Percentiles rank a stretch among this genome's conserved stretches.
Conservation (phyloP, 768 basidiomycete species). For the Lentinula aciculospora region DNA sequence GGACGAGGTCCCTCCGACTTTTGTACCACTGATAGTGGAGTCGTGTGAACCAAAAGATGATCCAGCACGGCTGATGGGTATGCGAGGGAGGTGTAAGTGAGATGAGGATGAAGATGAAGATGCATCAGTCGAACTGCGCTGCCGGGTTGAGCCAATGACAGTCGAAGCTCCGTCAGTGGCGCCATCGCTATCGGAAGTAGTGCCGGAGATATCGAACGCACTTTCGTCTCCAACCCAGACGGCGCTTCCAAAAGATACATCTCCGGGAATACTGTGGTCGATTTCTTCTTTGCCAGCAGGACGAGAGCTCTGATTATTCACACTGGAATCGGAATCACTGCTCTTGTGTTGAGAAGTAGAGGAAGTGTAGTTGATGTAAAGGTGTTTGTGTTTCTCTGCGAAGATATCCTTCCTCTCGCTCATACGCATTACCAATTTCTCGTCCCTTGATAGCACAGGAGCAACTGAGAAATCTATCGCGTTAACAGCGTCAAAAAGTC, state of each 20-base stretch:
- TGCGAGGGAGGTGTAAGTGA: constrained; percentile 10
- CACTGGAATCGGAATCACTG: constrained; percentile 34
- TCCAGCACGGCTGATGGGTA: constrained; percentile 1
- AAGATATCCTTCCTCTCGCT: constrained; percentile 93
- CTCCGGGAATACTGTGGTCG: constrained; percentile 48
- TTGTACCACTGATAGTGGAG: constrained; percentile 22
- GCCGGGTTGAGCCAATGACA: constrained; percentile 33
- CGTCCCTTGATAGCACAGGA: constrained; percentile 71
- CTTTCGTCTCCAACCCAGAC: constrained; percentile 84
- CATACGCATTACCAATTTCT: constrained; percentile 85
- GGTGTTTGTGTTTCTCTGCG: constrained; percentile 67
- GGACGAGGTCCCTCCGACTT: constrained; percentile 29
- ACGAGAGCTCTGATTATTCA: background rate
- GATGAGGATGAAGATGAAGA: constrained; percentile 63
- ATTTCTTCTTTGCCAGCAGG: background rate
- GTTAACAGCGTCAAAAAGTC: constrained; percentile 91
- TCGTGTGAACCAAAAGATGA: constrained; percentile 21
- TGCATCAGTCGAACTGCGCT: constrained; percentile 65
- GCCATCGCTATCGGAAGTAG: constrained; percentile 35
- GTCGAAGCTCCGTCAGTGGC: constrained; percentile 36
- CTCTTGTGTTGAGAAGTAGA: constrained; percentile 33
- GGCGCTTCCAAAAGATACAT: constrained; percentile 74
- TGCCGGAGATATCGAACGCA: constrained; percentile 36
- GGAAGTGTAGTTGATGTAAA: background rate
- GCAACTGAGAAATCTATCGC: constrained; percentile 81